Conservation (phyloP, 768 basidiomycete species). For the Ephemerocybe angulata region DNA sequence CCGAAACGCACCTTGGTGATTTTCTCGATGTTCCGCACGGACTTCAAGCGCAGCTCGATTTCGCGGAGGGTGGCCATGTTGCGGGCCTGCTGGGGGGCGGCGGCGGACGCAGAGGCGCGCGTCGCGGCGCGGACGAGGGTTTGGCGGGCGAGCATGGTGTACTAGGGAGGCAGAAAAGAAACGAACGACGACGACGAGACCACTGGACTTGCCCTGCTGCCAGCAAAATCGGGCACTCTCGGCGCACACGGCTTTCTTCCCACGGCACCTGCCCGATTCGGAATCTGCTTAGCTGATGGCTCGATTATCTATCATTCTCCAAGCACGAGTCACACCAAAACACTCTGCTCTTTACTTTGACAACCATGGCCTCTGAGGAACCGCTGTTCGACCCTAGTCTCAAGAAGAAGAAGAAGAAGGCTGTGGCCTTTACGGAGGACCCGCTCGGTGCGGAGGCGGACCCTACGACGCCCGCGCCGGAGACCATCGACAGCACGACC, state of each 20-base stretch:
- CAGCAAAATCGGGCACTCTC: slow-evolving; percentile 38
- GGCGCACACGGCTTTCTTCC: slow-evolving; percentile 32
- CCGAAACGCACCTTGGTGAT: slow-evolving; percentile 82
- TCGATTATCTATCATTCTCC: no score
- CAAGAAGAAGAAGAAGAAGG: slow-evolving; percentile 86
- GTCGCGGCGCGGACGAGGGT: slow-evolving; percentile 38
- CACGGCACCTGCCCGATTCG: slow-evolving; percentile 23
- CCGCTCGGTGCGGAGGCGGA: slow-evolving; percentile 79
- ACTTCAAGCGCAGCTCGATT: slow-evolving; percentile 94
- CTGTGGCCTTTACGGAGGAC: slow-evolving; percentile 81
- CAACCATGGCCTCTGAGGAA: slow-evolving; percentile 23
- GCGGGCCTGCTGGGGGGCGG: slow-evolving; percentile 54
- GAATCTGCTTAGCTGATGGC: slow-evolving; percentile 25
- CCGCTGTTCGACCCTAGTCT: slow-evolving; percentile 81
- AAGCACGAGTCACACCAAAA: not conserved
- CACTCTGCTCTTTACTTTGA: not conserved
- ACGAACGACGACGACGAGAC: slow-evolving; percentile 10
- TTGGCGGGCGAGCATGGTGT: slow-evolving; percentile 47
- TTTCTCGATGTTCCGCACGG: slow-evolving; percentile 98
- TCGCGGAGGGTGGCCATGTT: slow-evolving; percentile 98
- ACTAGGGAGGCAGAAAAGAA: slow-evolving; percentile 23
- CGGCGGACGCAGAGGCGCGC: slow-evolving; percentile 33
- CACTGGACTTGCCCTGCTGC: slow-evolving; percentile 16
- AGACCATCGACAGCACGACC: slow-evolving; percentile 66
- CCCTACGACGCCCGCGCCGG: slow-evolving; percentile 74